A percentile compares a stretch with the other conserved stretches of the same genome.
phyloP scores from a whole-genome alignment of 78 protist species.

The Pigoraptor vietnamica region DNA sequence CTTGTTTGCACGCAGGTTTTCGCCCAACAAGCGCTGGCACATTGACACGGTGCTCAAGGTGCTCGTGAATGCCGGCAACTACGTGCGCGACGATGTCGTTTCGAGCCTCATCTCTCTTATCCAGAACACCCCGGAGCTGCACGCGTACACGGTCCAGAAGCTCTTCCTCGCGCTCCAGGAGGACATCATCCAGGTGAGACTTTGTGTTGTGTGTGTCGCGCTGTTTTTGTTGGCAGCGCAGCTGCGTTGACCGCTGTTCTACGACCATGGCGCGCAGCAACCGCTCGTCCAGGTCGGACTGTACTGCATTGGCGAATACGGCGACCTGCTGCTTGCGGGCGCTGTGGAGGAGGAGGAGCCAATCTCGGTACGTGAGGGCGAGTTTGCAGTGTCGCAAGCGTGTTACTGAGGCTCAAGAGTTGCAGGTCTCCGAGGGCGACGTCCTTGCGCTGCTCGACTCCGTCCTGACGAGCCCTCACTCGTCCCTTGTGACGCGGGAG shows the following conservation, averaged over 20 bases:
- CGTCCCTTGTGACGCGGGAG: conserved; percentile 44
- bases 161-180: conserved; percentile 33
- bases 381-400: no score
- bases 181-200: conserved; percentile 20
- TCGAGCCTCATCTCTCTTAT: conserved; percentile 49
- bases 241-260: background rate
- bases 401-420: background rate
- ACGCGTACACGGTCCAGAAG: conserved; percentile 63
- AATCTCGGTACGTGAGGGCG: background rate
- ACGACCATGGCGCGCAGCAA: background rate
- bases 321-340: conserved; percentile 47
- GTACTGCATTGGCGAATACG: conserved; percentile 94
- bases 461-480: conserved; percentile 26
- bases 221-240: background rate
- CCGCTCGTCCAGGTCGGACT: conserved; percentile 46
- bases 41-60: conserved; percentile 83
- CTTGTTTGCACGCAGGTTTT: conserved; percentile 11
- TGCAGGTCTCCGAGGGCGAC: conserved; percentile 14
- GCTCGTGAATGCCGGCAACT: conserved; percentile 64
- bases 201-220: background rate
- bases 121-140: conserved; percentile 39
- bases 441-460: conserved; percentile 56
- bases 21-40: conserved; percentile 92
- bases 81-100: conserved; percentile 69
- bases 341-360: background rate